Evolutionary conservation across 139 green algal genomes (phyloP), one percentile per base, ranked within the genome.

Genomic region (Mesotaenium endlicherianum): DNA sequence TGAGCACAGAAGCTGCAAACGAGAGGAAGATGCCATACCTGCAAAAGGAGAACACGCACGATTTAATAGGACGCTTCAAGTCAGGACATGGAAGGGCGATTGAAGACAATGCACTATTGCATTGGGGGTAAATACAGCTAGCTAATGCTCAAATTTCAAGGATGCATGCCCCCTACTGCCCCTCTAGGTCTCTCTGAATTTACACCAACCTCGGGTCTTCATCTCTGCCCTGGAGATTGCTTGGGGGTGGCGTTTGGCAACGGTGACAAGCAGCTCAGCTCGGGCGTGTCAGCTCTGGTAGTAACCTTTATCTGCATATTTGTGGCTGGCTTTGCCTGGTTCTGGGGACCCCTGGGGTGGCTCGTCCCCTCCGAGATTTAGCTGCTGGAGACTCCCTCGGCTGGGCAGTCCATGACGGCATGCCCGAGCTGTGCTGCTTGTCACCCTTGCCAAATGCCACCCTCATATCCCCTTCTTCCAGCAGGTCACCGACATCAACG

Each of bases 261-360:
- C n/a, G 43, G 36, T 82, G 44, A 3, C 64, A 59, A 45, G 75
- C 53, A 39, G 17, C 34, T 16, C 87, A 76, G 34, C 69, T 90
- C 30, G 70, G 84, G 11, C 31, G 71, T 1, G 55, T 69, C 57
- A 4, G 74, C 92, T 0, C 76, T 95, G 5, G 90, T 91, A 0
- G n/a, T n/a, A n/a, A n/a, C n/a, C n/a, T 57, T 94, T 50, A 94
- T 95, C 82, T 94, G 90, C 88, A 55, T 95, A 47, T 96, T 91
- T 71, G 91, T 95, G 34, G 82, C 89, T 41, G 90, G 86, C n/a
- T 94, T 93, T 84, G 93, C 93, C 2, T 95, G 91, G 91, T 92
- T 83, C 1, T 95, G 90, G 92, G 85, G n/a, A n/a, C 92, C 92
- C 16, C 87, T 95, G 45, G 91, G 85, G 36, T 95, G 92, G 92